These are phyloP conservation scores for Cercophora scortea DNA, from an alignment of 495 filamentous ascomycete genomes.

Conservation along the genomic window DNA sequence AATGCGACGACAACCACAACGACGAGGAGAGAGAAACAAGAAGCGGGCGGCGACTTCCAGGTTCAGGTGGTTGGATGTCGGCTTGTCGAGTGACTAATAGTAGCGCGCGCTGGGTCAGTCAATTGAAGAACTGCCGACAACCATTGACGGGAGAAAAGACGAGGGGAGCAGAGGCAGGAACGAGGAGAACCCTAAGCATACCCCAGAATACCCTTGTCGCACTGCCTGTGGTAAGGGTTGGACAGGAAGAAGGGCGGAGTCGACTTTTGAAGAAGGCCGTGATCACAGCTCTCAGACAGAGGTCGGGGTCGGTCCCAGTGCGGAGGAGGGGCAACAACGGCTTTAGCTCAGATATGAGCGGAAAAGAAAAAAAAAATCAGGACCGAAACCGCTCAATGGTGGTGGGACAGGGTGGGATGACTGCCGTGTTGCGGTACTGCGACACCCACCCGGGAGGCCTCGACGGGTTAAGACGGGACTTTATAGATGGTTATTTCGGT, in stretches of 20 bases:
- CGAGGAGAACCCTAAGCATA: conserved; percentile 11
- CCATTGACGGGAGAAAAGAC: conserved; percentile 17
- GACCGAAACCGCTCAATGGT: conserved; percentile 27
- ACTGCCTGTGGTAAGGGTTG: conserved; percentile 14
- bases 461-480: too few species aligned
- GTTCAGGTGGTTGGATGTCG: neutral
- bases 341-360: neutral
- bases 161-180: conserved; percentile 4
- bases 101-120: conserved; percentile 7
- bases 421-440: too few species aligned
- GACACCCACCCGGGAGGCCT: too few species aligned
- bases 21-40: neutral
- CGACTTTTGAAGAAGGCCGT: conserved; percentile 3
- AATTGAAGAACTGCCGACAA: conserved; percentile 15
- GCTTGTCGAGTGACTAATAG: neutral
- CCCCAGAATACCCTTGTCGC: conserved; percentile 12
- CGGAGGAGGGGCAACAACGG: conserved; percentile 20
- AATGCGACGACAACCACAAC: neutral
- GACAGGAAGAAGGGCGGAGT: conserved; percentile 11
- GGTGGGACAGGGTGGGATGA: too few species aligned
- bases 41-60: neutral
- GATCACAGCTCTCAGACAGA: conserved; percentile 7
- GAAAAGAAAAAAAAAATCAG: conserved; percentile 21
- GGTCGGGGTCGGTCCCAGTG: conserved; percentile 10
- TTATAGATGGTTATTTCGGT: too few species aligned